Conservation (phyloP, 768 basidiomycete species). For the Leccinum uliginosum region DNA sequence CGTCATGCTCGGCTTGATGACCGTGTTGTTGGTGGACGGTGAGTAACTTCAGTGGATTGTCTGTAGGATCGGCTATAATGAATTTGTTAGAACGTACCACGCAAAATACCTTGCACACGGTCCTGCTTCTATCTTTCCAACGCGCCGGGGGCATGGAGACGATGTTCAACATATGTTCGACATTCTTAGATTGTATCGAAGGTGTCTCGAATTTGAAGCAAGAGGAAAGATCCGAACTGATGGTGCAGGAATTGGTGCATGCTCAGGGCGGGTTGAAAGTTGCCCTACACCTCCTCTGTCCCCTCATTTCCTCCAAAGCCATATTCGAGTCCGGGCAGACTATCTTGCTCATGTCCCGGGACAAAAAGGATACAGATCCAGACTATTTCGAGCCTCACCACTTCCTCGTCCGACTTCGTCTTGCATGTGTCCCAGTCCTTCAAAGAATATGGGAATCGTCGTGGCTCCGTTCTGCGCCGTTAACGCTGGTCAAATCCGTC, state of each 20-base stretch:
- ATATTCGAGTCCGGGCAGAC: constrained; percentile 88
- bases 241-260: constrained; percentile 64
- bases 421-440: constrained; percentile 63
- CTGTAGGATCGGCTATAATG: constrained; percentile 1
- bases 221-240: constrained; percentile 53
- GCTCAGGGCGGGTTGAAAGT: constrained; percentile 82
- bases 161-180: constrained; percentile 53
- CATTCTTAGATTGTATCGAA: constrained; percentile 56
- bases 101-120: constrained; percentile 74
- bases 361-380: constrained; percentile 72
- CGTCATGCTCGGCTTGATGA: constrained; percentile 49
- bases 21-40: constrained; percentile 59
- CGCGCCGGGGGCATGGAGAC: constrained; percentile 66
- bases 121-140: constrained; percentile 73
- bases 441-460: constrained; percentile 72
- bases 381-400: constrained; percentile 84
- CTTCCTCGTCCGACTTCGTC: constrained; percentile 79
- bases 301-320: constrained; percentile 74
- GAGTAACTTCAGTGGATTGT: neutral
- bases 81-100: constrained; percentile 62
- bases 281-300: constrained; percentile 68
- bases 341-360: constrained; percentile 59
- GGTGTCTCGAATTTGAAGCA: constrained; percentile 43
- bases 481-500: constrained; percentile 69
- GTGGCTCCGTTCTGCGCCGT: constrained; percentile 77